A percentile compares a stretch with the other conserved stretches of the same genome.
phyloP scores from a whole-genome alignment of 2,329 filamentous ascomycete genomes.

The Bipolaris victoriae region DNA sequence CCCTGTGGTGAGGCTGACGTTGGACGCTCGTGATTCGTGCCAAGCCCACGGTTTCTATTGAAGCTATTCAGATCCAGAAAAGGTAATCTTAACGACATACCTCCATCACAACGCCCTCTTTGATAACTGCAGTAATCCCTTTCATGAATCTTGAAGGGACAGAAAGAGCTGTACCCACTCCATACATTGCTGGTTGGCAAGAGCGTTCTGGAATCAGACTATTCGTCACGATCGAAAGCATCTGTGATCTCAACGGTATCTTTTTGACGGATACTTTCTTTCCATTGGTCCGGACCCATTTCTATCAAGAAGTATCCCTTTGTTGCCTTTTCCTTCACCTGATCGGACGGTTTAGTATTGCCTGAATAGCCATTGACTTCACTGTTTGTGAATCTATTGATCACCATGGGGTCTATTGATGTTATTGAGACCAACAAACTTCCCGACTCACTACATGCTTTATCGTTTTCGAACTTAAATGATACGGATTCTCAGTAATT shows the following conservation, averaged over 20 bases:
- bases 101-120: slow-evolving; percentile 20
- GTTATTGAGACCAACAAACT: slow-evolving; percentile 14
- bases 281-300: slow-evolving; percentile 7
- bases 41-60: slow-evolving; percentile 33
- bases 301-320: slow-evolving; percentile 21
- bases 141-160: slow-evolving; percentile 8
- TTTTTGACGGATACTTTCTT: background rate
- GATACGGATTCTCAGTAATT: slow-evolving; percentile 6
- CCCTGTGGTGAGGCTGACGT: background rate
- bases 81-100: slow-evolving; percentile 19
- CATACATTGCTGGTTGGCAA: slow-evolving; percentile 7
- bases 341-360: slow-evolving; percentile 13
- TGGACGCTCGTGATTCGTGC: slow-evolving; percentile 8
- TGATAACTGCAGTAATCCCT: slow-evolving; percentile 23
- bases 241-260: slow-evolving; percentile 11
- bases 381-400: slow-evolving; percentile 20
- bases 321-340: slow-evolving; percentile 21
- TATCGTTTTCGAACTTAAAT: slow-evolving; percentile 16
- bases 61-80: slow-evolving; percentile 40
- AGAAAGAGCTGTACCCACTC: slow-evolving; percentile 20
- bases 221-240: background rate
- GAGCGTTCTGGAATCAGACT: slow-evolving; percentile 12
- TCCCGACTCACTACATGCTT: slow-evolving; percentile 6
- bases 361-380: slow-evolving; percentile 19
- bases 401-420: slow-evolving; percentile 26